Evolutionary conservation across 2,329 filamentous ascomycete genomes (phyloP).

Genomic region (Apiospora arundinis): DNA sequence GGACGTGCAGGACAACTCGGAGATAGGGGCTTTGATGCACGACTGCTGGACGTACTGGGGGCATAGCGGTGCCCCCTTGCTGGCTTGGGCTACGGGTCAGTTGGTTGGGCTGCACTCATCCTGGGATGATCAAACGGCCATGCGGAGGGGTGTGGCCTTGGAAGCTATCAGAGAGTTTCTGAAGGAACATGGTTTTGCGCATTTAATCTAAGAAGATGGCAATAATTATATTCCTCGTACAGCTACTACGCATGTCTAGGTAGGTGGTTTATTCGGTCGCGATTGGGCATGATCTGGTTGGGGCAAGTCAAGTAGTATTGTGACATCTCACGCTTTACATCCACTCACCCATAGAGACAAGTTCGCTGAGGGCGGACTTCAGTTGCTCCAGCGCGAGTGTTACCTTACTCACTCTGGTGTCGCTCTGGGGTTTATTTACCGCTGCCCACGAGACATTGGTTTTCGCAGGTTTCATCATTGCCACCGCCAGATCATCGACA

Average conservation of each 20-base stretch:
- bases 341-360: not conserved
- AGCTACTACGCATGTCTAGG: not conserved
- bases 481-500: not conserved
- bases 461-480: not conserved
- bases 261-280: not conserved
- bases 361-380: not conserved
- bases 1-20: constrained; percentile 56
- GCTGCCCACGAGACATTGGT: not conserved
- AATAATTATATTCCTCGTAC: not conserved
- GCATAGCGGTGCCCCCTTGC: constrained; percentile 57
- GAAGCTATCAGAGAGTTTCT: constrained; percentile 51
- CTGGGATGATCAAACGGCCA: constrained; percentile 60
- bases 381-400: not conserved
- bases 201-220: not conserved
- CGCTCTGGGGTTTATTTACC: not conserved
- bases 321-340: not conserved
- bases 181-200: constrained; percentile 11
- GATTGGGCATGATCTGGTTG: too few species aligned
- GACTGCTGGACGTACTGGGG: constrained; percentile 65
- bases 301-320: not conserved
- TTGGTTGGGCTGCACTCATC: constrained; percentile 59
- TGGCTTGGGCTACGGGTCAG: constrained; percentile 44
- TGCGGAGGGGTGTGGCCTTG: constrained; percentile 53
- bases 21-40: constrained; percentile 59
- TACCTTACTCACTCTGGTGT: not conserved